phyloP scores from a whole-genome alignment of 2,329 filamentous ascomycete genomes.

The Hymenoscyphus salicellus region DNA sequence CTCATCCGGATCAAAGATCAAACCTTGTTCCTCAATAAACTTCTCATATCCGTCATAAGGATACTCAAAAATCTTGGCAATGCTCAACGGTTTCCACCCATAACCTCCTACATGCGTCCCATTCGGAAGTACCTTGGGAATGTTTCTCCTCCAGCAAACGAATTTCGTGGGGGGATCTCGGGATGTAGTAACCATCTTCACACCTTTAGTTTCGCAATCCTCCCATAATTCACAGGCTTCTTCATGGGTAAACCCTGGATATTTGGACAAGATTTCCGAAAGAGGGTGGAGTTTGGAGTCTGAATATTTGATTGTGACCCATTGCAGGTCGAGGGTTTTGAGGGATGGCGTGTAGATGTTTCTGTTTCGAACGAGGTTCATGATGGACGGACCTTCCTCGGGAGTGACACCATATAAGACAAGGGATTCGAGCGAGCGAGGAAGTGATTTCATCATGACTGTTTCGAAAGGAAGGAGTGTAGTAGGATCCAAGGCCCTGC shows the following conservation, averaged over 20 bases:
- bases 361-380: not conserved
- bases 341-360: not conserved
- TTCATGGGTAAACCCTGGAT: not conserved
- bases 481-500: not conserved
- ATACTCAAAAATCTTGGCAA: no score
- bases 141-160: not conserved
- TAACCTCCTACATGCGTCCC: not conserved
- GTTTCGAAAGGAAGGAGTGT: not conserved
- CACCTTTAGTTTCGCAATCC: not conserved
- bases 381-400: not conserved
- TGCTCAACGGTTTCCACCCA: no score
- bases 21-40: no score
- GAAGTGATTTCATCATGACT: not conserved
- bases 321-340: not conserved
- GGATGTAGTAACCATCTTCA: not conserved
- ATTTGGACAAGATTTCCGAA: not conserved
- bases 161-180: not conserved
- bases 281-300: not conserved
- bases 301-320: not conserved
- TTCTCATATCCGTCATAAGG: no score
- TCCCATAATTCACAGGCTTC: not conserved
- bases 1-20: no score
- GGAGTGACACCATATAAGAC: not conserved
- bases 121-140: not conserved
- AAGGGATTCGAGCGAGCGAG: not conserved